Base-by-base conservation (phyloP, 805 yeast species). In the Metschnikowia vanudenii region DNA sequence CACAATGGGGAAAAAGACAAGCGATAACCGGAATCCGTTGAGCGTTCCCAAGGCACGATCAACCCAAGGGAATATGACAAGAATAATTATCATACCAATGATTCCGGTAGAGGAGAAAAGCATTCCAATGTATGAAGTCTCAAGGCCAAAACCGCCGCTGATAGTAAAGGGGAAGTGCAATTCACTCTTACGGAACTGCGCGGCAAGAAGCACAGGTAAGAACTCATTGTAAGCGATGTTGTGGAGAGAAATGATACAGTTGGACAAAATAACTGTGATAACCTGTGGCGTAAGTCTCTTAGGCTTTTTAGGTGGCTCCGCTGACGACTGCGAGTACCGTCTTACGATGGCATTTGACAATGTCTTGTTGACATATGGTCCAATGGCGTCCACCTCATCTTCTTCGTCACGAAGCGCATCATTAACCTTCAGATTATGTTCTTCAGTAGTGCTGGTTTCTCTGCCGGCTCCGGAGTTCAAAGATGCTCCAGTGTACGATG, bases 141-240 rank as follows among this genome's bases (percentile, higher is more conserved):
- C 64, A 40, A 57, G 54, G 12, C 73, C 73, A 47, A 68, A 65
- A 0, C 74, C 73, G 12, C 74, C 74, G 7, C 49, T 59, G 26
- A 69, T 65, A n/a, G 41, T 47, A 50, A 66, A 65, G 1, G 74
- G 74, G 49, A 68, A 69, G 28, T 55, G 39, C 33, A 68, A 52
- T 19, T 54, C 48, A 9, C 62, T 63, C 1, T 47, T 55, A 39
- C 56, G 57, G 48, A 66, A 56, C 18, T 60, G 52, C 2, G 68
- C 57, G 1, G 73, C 74, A 17, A 69, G 53, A 39, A 67, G 64
- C 14, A 69, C 68, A 1, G 74, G 74, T 30, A 69, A 54, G 44
- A 69, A 69, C 48, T 69, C 74, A 43, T 50, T 57, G 53, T 64
- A 69, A 7, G 66, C 57, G 18, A 67, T 55, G 19, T 54, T 51